Evolutionary conservation across 139 green algal species (phyloP).

Genomic region (Picochlorum costavermella): DNA sequence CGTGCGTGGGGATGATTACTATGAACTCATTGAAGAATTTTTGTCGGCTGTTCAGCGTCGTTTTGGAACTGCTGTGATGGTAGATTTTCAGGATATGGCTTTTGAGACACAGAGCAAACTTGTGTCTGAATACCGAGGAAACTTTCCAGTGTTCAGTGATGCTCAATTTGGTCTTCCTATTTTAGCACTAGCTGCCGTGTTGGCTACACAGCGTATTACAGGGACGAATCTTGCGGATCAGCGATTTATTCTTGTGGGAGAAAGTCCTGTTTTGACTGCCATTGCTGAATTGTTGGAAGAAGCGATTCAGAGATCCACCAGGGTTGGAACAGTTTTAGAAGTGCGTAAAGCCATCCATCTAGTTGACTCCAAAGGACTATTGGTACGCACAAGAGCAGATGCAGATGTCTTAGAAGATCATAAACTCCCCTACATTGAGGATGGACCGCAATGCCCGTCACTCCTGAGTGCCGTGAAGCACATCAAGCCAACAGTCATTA

Average conservation of each 20-base stretch:
- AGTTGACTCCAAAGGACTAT: conserved; percentile 60
- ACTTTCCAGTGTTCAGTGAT: conserved; percentile 73
- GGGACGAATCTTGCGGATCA: conserved; percentile 52
- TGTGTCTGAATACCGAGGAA: conserved; percentile 58
- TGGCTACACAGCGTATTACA: conserved; percentile 56
- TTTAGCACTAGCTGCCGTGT: conserved; percentile 59
- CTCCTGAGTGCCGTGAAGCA: conserved; percentile 52
- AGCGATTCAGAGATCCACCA: conserved; percentile 37
- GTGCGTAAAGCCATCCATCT: conserved; percentile 65
- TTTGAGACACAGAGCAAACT: conserved; percentile 60
- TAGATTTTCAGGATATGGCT: conserved; percentile 73
- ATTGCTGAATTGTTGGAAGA: conserved; percentile 74
- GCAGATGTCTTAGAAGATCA: conserved; percentile 57
- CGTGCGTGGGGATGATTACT: conserved; percentile 62
- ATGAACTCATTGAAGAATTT: conserved; percentile 77
- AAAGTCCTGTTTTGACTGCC: conserved; percentile 41
- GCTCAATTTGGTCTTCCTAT: conserved; percentile 52
- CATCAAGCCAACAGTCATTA: conserved; percentile 70
- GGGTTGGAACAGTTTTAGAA: conserved; percentile 49
- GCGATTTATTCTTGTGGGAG: conserved; percentile 57
- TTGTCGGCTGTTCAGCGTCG: conserved; percentile 53
- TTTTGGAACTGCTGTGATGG: conserved; percentile 71
- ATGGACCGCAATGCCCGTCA: conserved; percentile 26
- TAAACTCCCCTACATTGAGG: conserved; percentile 68
- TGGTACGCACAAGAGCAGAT: conserved; percentile 59